Evolutionary conservation across 169 alveolate genomes (phyloP).

Genomic region (Neospora caninum): DNA sequence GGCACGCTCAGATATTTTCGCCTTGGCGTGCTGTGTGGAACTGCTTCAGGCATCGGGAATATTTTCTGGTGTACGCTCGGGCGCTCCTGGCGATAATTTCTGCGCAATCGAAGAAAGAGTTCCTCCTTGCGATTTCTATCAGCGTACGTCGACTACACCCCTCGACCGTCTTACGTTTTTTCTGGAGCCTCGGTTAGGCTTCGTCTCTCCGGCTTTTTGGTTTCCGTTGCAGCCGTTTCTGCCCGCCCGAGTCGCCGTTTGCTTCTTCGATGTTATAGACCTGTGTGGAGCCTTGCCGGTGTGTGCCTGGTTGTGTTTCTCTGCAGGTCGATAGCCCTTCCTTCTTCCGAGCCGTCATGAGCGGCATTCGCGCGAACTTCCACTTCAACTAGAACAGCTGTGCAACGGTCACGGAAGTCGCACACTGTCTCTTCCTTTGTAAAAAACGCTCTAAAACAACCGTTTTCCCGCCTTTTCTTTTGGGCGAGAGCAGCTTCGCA

Average conservation of each 20-base stretch:
- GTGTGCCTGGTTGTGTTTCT: background rate
- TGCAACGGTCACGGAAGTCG: too few relatives aligned
- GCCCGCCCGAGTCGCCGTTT: too few relatives aligned
- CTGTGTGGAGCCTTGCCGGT: background rate
- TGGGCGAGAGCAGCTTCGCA: background rate
- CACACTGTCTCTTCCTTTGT: too few relatives aligned
- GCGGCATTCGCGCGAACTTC: conserved; percentile 25
- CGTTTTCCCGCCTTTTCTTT: background rate
- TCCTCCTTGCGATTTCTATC: conserved; percentile 32
- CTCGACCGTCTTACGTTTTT: too few relatives aligned
- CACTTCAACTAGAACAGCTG: background rate
- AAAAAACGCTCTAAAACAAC: too few relatives aligned
- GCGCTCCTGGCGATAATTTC: conserved; percentile 5
- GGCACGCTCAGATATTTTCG: too few relatives aligned
- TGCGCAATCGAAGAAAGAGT: background rate
- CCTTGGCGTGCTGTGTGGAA: too few relatives aligned
- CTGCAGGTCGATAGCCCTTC: background rate
- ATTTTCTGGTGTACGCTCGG: conserved; percentile 27
- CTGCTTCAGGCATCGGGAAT: conserved; percentile 28
- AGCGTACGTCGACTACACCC: background rate
- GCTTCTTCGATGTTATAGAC: background rate
- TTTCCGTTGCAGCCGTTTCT: background rate
- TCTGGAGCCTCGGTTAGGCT: too few relatives aligned
- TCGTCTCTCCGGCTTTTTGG: background rate
- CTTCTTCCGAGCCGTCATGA: conserved; percentile 8